Base-by-base conservation (phyloP, 2,329 filamentous ascomycete species). In the Alternaria triticina region DNA sequence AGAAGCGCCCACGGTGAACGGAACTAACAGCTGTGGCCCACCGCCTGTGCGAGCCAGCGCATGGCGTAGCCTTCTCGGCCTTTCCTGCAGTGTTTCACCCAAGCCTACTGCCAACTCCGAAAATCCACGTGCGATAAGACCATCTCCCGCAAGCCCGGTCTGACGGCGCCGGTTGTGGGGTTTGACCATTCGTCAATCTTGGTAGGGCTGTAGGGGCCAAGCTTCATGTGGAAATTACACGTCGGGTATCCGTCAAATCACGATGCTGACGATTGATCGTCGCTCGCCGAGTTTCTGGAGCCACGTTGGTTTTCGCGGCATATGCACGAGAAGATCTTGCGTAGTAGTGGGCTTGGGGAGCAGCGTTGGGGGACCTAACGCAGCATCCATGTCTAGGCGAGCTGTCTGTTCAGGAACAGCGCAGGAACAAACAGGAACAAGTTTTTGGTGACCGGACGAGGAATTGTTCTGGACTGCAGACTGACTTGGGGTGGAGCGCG, bases 161-260 rank as follows among this genome's bases (percentile, higher is more conserved):
- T 61, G 62, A 66, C 55, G 57, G 65, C 56, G 62, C 62, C 59
- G 62, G 45, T 30, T 58, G 49, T 57, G 30, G 52, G 59, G 54
- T 56, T 54, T 59, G 50, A 28, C 56, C 17, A 65, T 65, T 67
- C 65, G 65, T 61, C 62, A 57, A 58, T 50, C 28, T 47, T 27
- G 43, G 52, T 61, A 61, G 49, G 64, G 64, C 61, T 59, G 36
- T 20, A 51, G 27, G 27, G 47, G 50, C 68, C 55, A 69, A 69
- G 68, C 45, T 54, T 51, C 25, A 57, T 61, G 68, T 70, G 66
- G 66, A 70, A 70, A 70, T 70, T 63, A 67, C 47, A 47, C 36
- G 17, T 59, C 54, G 43, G 57, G 50, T 33, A 54, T 36, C 40
- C 45, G 60, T 62, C 66, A 56, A 68, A 66, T 66, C 58, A 62